These are phyloP conservation scores for Didymella exigua DNA, from an alignment of 2,329 filamentous ascomycete genomes.

Conservation along the genomic window DNA sequence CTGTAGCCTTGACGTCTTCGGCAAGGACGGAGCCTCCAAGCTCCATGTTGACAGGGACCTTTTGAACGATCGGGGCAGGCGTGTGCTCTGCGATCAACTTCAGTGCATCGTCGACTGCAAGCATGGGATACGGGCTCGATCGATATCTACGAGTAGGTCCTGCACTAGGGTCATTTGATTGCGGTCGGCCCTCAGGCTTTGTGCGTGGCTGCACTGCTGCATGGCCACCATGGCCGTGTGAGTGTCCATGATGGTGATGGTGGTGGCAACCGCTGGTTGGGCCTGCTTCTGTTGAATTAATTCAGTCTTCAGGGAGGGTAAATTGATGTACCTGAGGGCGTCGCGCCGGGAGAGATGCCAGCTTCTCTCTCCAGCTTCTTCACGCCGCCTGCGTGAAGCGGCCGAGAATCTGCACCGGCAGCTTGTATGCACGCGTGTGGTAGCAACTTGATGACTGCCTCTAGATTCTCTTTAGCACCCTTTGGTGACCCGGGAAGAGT, in stretches of 20 bases:
- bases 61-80: constrained; percentile 64
- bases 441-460: constrained; percentile 84
- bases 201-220: constrained; percentile 71
- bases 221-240: constrained; percentile 63
- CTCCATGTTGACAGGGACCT: constrained; percentile 64
- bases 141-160: constrained; percentile 73
- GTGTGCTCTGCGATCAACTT: constrained; percentile 74
- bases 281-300: constrained; percentile 16
- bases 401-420: constrained; percentile 79
- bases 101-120: constrained; percentile 82
- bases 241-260: constrained; percentile 60
- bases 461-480: constrained; percentile 90
- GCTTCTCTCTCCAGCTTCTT: constrained; percentile 85
- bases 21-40: constrained; percentile 82
- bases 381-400: constrained; percentile 78
- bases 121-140: constrained; percentile 89
- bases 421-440: constrained; percentile 95
- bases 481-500: constrained; percentile 95
- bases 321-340: constrained; percentile 22
- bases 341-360: constrained; percentile 52
- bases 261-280: constrained; percentile 43
- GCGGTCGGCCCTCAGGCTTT: constrained; percentile 60
- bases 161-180: constrained; percentile 65
- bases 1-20: constrained; percentile 77
- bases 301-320: too few species aligned